Evolutionary conservation across 306 rosid genomes (phyloP).

Genomic region (Pachyrhizus erosus): DNA sequence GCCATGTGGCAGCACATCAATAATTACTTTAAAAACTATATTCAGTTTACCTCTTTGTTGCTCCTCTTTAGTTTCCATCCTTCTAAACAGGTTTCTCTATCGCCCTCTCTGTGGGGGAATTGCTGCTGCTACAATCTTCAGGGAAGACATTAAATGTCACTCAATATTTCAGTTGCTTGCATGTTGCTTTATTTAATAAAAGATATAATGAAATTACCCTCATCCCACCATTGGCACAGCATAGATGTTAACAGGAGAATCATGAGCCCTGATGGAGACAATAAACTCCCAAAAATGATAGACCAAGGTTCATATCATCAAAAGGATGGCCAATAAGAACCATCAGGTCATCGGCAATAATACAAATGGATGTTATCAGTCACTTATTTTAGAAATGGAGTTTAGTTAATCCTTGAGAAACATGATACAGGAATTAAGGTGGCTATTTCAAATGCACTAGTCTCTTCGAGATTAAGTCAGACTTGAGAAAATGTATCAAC

Average conservation of each 20-base stretch:
- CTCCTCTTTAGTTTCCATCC: neutral
- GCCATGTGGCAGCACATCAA: neutral
- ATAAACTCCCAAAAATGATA: neutral
- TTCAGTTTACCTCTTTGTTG: neutral
- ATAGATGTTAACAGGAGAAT: neutral
- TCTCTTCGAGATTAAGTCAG: no score
- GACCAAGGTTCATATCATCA: neutral
- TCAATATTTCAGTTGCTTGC: neutral
- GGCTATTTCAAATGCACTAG: neutral
- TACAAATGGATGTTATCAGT: neutral
- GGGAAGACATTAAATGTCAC: neutral
- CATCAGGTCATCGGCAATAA: neutral
- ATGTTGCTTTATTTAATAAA: neutral
- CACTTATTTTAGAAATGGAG: neutral
- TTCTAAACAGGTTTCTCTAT: conserved; percentile 1
- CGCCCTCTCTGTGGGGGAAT: neutral
- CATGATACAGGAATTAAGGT: neutral
- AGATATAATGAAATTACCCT: neutral
- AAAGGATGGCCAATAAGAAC: neutral
- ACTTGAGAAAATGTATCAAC: no score
- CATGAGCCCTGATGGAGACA: neutral
- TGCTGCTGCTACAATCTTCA: neutral
- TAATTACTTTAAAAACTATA: neutral
- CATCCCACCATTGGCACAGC: neutral
- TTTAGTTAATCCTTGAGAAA: neutral